Evolutionary conservation across 2,329 filamentous ascomycete species (phyloP), one percentile per base, ranked within the genome.

Genomic region (Xylaria arbuscula): DNA sequence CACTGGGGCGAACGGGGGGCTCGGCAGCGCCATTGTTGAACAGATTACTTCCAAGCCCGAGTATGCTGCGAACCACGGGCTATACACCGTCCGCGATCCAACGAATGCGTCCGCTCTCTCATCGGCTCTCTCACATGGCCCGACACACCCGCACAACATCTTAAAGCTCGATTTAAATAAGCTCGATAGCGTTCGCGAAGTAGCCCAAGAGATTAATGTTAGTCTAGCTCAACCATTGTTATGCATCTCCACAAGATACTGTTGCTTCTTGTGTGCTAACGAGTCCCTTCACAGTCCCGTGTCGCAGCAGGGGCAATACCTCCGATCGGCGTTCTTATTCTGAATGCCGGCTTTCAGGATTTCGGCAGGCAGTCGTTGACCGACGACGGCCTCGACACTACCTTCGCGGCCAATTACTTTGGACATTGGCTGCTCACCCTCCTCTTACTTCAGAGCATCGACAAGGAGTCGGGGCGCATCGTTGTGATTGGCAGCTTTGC

Each of bases 271-370:
- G n/a, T n/a, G n/a, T n/a, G n/a, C n/a, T n/a, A n/a, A n/a, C n/a
- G n/a, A n/a, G n/a, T n/a, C n/a, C n/a, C n/a, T n/a, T 40, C 38
- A 42, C 17, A 42, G 38, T 4, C 5, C 40, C 70, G 68, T 10
- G 65, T 75, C 15, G 9, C 54, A 1, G 48, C 59, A 17, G 68
- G 60, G n/a, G 70, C 77, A 1, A 71, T 82, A 28, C 80, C 81
- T 7, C 80, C 76, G 0, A 81, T 84, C 61, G 76, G 76, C 17
- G 80, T 76, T 1, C 73, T 84, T 4, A 78, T 83, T 11, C 77
- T 84, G 4, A 78, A 76, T 50, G 77, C 77, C 1, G 78, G 67
- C 2, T 76, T 64, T 60, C 69, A 74, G 36, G 76, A 79, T 1
- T 71, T 72, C 28, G 57, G 47, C 17, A 55, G 59, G 22, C 74